Conservation (phyloP, 163 green algal species). For the Volvox carteri region DNA sequence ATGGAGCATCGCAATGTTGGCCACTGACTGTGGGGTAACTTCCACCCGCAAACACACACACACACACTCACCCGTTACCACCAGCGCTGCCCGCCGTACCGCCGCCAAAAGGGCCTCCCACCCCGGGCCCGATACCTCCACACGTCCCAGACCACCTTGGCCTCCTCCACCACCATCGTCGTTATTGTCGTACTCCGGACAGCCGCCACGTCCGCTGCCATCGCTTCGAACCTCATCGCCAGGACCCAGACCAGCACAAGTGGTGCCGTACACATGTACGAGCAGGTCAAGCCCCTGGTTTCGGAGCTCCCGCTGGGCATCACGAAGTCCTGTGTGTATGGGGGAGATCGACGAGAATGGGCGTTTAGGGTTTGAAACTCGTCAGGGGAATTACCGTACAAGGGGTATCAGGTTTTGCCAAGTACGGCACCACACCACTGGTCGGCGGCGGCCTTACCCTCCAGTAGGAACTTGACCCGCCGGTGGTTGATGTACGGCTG, state of each 20-base stretch:
- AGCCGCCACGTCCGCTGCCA: background rate
- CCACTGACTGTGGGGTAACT: too few relatives aligned
- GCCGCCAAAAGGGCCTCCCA: conserved; percentile 25
- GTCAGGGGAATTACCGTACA: too few relatives aligned
- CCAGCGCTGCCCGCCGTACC: conserved; percentile 24
- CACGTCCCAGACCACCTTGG: background rate
- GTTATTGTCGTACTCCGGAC: background rate
- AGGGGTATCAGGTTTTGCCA: too few relatives aligned
- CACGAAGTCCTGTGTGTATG: conserved; percentile 10
- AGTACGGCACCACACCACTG: too few relatives aligned
- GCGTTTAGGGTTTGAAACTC: too few relatives aligned
- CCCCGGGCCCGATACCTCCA: background rate
- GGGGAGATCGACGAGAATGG: too few relatives aligned
- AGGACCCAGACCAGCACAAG: too few relatives aligned
- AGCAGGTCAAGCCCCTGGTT: conserved; percentile 32
- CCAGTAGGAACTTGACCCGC: conserved; percentile 47
- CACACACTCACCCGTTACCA: conserved; percentile 35
- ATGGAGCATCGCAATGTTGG: too few relatives aligned
- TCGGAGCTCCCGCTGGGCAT: conserved; percentile 36
- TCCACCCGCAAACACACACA: too few relatives aligned
- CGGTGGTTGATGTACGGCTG: conserved; percentile 39
- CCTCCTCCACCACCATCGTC: background rate
- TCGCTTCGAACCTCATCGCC: background rate
- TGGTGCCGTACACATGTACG: background rate
- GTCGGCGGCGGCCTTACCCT: conserved; percentile 9